A percentile compares a stretch with the other conserved stretches of the same genome.
Conservation (phyloP, 352 stramenopile genomes). For the Phytophthora podocarpi region DNA sequence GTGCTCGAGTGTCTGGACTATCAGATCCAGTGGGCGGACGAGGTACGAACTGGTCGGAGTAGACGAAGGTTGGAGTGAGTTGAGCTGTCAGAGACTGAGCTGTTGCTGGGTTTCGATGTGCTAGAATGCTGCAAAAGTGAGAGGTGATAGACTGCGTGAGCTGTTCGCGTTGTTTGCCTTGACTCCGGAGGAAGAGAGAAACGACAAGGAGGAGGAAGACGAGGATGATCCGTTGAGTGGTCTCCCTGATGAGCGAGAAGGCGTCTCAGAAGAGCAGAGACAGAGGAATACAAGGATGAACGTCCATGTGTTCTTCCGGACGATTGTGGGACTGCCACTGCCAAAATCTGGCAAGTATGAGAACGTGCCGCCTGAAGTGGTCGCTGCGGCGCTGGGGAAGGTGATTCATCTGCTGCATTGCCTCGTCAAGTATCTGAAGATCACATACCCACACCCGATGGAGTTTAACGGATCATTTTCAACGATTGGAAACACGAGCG, state of each 20-base stretch:
- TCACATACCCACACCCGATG: constrained; percentile 85
- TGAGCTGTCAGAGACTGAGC: neutral
- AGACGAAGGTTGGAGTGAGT: neutral
- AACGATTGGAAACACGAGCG: constrained; percentile 80
- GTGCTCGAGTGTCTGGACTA: constrained; percentile 71
- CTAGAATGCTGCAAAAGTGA: constrained; percentile 67
- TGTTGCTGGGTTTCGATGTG: constrained; percentile 1
- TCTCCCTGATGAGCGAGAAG: constrained; percentile 30
- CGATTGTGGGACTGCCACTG: constrained; percentile 69
- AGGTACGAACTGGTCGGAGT: constrained; percentile 45
- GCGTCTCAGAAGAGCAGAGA: constrained; percentile 18
- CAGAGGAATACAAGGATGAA: constrained; percentile 19
- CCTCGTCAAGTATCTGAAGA: constrained; percentile 69
- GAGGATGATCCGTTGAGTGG: constrained; percentile 29
- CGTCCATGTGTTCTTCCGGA: constrained; percentile 53
- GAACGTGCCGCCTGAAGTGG: constrained; percentile 76
- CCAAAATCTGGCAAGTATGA: constrained; percentile 76
- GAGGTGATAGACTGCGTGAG: constrained; percentile 71
- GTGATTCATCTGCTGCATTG: constrained; percentile 78
- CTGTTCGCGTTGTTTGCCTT: constrained; percentile 69
- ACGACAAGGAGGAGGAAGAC: constrained; percentile 11
- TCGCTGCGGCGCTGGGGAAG: constrained; percentile 70
- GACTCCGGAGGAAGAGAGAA: constrained; percentile 25
- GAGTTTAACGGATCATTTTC: constrained; percentile 88
- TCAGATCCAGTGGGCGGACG: constrained; percentile 65